phyloP scores from a whole-genome alignment of 768 basidiomycete genomes.

The Royoungia palumana region DNA sequence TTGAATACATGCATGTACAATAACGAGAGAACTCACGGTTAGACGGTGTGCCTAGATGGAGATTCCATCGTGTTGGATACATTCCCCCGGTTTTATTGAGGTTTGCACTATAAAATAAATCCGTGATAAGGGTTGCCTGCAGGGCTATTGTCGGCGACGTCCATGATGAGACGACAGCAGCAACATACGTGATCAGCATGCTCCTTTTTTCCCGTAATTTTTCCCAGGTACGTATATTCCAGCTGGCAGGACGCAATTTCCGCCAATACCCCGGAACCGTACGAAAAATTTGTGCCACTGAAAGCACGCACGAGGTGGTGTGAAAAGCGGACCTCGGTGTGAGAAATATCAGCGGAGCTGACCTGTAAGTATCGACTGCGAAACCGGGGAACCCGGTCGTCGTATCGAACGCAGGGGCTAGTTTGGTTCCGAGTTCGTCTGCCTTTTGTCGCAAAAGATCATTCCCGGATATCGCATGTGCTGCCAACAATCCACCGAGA shows the following conservation, averaged over 20 bases:
- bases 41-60: slow-evolving; percentile 41
- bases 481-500: slow-evolving; percentile 82
- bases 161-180: neutral
- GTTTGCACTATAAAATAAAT: slow-evolving; percentile 45
- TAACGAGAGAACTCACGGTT: slow-evolving; percentile 42
- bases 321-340: neutral
- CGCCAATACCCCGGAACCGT: slow-evolving; percentile 46
- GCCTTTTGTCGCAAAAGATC: slow-evolving; percentile 63
- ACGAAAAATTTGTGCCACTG: neutral
- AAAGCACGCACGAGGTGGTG: neutral
- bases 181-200: slow-evolving; percentile 53
- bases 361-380: slow-evolving; percentile 65
- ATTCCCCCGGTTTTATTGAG: slow-evolving; percentile 51
- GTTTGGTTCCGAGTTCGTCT: slow-evolving; percentile 65
- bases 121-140: slow-evolving; percentile 50
- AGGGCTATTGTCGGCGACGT: neutral
- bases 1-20: neutral
- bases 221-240: slow-evolving; percentile 82
- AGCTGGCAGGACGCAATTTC: slow-evolving; percentile 80
- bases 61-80: slow-evolving; percentile 58
- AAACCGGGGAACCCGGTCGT: slow-evolving; percentile 67
- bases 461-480: slow-evolving; percentile 71
- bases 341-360: slow-evolving; percentile 13
- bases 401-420: slow-evolving; percentile 72
- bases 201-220: slow-evolving; percentile 66